phyloP scores from a whole-genome alignment of 129 eudicot genomes.

The Smallanthus sonchifolius region DNA sequence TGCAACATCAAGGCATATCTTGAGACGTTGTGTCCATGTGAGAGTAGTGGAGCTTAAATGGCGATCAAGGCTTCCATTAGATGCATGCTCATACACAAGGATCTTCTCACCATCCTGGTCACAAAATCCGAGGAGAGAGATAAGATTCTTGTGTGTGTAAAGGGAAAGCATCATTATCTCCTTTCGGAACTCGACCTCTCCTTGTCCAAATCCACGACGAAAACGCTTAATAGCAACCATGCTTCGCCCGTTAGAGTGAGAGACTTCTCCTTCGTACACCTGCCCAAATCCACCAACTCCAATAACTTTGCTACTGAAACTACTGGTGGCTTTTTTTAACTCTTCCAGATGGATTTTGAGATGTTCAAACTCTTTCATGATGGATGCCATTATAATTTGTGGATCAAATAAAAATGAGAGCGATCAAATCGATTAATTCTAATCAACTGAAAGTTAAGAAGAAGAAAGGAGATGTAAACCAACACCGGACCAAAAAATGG shows the following conservation, averaged over 20 bases:
- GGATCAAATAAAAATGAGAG: not conserved
- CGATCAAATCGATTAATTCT: not conserved
- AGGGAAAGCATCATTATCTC: not conserved
- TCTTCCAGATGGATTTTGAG: not conserved
- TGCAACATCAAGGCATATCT: not conserved
- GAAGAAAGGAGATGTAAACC: not conserved
- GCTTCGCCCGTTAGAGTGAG: not conserved
- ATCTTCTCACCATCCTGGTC: not conserved
- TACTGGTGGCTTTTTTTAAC: not conserved
- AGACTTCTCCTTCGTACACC: not conserved
- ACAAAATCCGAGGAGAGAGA: not conserved
- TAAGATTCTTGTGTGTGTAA: not conserved
- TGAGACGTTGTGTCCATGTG: not conserved
- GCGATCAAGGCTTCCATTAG: not conserved
- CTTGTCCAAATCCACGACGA: not conserved
- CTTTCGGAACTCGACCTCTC: not conserved
- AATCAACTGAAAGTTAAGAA: not conserved
- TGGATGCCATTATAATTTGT: not conserved
- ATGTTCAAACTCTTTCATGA: not conserved
- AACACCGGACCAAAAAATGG: not conserved
- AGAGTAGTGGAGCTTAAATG: not conserved
- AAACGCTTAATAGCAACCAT: not conserved
- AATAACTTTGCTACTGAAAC: not conserved
- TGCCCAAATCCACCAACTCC: not conserved
- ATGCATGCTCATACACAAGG: not conserved